Evolutionary conservation across 2,329 filamentous ascomycete genomes (phyloP).

Genomic region (Arthrobotrys sinensis): DNA sequence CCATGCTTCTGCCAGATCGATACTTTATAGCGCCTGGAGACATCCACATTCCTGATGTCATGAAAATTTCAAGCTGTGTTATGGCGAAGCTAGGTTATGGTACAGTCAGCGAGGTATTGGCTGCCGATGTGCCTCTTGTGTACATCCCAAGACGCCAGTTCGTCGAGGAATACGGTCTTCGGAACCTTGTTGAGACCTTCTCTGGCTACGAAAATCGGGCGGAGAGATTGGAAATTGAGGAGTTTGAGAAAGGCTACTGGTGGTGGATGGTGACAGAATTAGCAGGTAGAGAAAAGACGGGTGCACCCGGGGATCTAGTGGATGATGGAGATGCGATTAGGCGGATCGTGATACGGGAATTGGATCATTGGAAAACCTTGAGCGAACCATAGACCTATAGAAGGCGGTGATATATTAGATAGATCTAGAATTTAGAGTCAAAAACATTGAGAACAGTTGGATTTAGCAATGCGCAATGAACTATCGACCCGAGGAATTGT

Average conservation of each 20-base stretch:
- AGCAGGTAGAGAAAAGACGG: slow-evolving; percentile 30
- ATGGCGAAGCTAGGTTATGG: slow-evolving; percentile 59
- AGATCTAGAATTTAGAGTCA: too few relatives aligned
- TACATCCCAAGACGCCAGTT: slow-evolving; percentile 55
- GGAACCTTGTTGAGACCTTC: slow-evolving; percentile 45
- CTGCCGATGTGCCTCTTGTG: slow-evolving; percentile 44
- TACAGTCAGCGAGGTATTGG: slow-evolving; percentile 52
- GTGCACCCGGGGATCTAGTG: background rate
- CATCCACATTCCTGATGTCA: slow-evolving; percentile 52
- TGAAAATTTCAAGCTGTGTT: slow-evolving; percentile 56
- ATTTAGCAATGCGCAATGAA: too few relatives aligned
- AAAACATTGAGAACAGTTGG: too few relatives aligned
- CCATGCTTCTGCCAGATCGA: slow-evolving; percentile 46
- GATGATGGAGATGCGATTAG: slow-evolving; percentile 48
- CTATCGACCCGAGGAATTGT: too few relatives aligned
- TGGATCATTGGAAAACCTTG: slow-evolving; percentile 17
- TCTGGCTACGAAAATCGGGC: slow-evolving; percentile 45
- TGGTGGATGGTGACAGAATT: slow-evolving; percentile 52
- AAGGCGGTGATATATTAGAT: background rate
- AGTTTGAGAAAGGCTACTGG: slow-evolving; percentile 55
- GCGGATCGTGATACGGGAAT: slow-evolving; percentile 31
- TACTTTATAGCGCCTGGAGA: slow-evolving; percentile 51
- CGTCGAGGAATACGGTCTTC: slow-evolving; percentile 52
- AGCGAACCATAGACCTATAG: slow-evolving; percentile 1
- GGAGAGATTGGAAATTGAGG: slow-evolving; percentile 42